Evolutionary conservation across 2,329 filamentous ascomycete species (phyloP), one percentile per base, ranked within the genome.

Genomic region (Curvularia verruculosa): DNA sequence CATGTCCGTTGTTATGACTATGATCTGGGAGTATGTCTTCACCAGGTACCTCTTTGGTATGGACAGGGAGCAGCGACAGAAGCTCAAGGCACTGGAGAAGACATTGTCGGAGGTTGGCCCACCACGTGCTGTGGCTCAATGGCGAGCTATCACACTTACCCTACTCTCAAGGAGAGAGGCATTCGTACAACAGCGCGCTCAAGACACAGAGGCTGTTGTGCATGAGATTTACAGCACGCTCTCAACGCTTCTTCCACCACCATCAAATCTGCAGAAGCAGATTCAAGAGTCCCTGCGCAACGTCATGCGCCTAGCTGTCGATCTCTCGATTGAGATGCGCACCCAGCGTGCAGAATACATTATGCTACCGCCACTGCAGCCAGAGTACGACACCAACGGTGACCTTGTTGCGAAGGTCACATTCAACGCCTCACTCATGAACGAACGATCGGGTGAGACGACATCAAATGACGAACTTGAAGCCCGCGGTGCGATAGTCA

Each of bases 1-100:
- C 83, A 97, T 98, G 92, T 95, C 92, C 36, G 92, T 99, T 77
- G 91, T 94, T 54, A 98, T 98, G 93, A 95, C 90, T 60, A 97
- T 99, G 92, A 88, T 99, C 49, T 99, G 93, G 93, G 95, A 99
- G 77, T 97, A 96, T 72, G 89, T 99, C 74, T 99, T 99, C 75
- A 97, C 94, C 8, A 88, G 95, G 63, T 99, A 99, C 76, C 87
- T 99, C 24, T 99, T 99, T 75, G 95, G 95, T 69, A 96, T 99
- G 92, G 95, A 99, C 75, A 87, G 93, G 68, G 95, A 98, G 78
- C 95, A 99, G 78, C 87, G 95, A 68, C 93, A 98, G 77, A 98
- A 98, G 78, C 88, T 99, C 75, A 98, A 99, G 81, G 88, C 90
- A 31, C 85, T 99, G 8, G 96, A 99, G 80, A 97, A 96, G 81